Percentiles rank a stretch among this genome's conserved stretches.
These are phyloP conservation scores for Suillus alpinus DNA, from an alignment of 768 basidiomycete species.

Conservation along the genomic window DNA sequence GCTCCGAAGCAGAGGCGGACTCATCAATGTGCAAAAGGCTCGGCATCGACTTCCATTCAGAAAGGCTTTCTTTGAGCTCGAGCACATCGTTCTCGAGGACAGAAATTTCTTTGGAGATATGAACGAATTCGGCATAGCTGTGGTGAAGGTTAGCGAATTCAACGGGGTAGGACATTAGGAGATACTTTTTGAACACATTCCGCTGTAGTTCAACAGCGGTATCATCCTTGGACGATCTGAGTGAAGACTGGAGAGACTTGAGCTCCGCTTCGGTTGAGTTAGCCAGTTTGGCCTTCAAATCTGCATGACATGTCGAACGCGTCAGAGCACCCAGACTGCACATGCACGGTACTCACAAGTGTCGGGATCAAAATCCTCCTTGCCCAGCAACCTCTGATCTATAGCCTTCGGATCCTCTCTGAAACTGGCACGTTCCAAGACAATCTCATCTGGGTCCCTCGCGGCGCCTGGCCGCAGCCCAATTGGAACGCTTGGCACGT, in stretches of 20 bases:
- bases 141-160: conserved; percentile 10
- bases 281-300: conserved; percentile 82
- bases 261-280: conserved; percentile 86
- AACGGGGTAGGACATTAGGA: background rate
- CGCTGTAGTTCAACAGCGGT: conserved; percentile 80
- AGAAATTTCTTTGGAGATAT: conserved; percentile 95
- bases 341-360: conserved; percentile 58
- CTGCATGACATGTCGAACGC: conserved; percentile 32
- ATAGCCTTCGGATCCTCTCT: conserved; percentile 59
- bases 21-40: conserved; percentile 89
- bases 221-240: conserved; percentile 66
- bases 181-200: conserved; percentile 94
- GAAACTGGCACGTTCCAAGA: conserved; percentile 34
- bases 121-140: conserved; percentile 96
- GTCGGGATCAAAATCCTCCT: conserved; percentile 84
- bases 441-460: conserved; percentile 47
- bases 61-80: conserved; percentile 89
- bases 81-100: conserved; percentile 97
- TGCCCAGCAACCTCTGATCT: conserved; percentile 63
- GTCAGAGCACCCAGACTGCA: conserved; percentile 2
- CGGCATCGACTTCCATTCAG: conserved; percentile 96
- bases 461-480: conserved; percentile 35
- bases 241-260: conserved; percentile 70
- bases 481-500: conserved; percentile 56
- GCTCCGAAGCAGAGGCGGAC: conserved; percentile 62